These are phyloP conservation scores for Sphagnum magellanicum DNA, from an alignment of 228 moss, liverwort and hornwort species.

Conservation along the genomic window DNA sequence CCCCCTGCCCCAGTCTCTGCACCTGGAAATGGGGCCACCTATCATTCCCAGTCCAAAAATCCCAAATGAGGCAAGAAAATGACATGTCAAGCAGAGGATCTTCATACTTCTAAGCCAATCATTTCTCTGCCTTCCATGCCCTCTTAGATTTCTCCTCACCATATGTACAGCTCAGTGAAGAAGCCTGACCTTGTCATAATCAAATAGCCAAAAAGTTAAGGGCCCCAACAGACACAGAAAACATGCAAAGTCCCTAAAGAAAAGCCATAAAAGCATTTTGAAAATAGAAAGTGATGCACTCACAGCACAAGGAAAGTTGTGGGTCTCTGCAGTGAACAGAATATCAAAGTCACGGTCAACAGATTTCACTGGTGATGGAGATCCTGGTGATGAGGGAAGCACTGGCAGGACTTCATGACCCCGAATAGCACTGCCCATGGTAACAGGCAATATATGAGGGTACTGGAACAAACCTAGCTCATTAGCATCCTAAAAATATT, in stretches of 20 bases:
- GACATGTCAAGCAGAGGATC: background rate
- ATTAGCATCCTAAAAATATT: background rate
- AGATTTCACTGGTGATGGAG: conserved; percentile 61
- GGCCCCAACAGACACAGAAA: no score
- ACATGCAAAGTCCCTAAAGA: no score
- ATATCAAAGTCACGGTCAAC: conserved; percentile 84
- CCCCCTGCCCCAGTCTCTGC: conserved; percentile 99
- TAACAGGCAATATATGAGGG: background rate
- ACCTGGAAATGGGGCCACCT: conserved; percentile 99
- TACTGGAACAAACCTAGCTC: background rate
- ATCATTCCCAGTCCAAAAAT: conserved; percentile 1
- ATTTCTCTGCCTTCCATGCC: no score
- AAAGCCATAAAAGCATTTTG: no score
- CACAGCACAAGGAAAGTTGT: conserved; percentile 98
- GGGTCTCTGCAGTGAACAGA: conserved; percentile 98
- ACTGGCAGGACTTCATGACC: conserved; percentile 66
- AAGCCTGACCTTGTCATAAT: no score
- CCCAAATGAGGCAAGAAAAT: background rate
- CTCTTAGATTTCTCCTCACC: background rate
- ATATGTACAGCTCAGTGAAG: background rate
- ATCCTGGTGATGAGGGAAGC: conserved; percentile 69
- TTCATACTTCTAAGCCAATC: no score
- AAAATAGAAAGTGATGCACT: conserved; percentile 16
- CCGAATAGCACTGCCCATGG: conserved; percentile 70
- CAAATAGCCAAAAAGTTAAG: no score